Percentiles rank a stretch among this genome's conserved stretches.
Conservation (phyloP, 129 eudicot species). For the Heracleum sosnowskyi region DNA sequence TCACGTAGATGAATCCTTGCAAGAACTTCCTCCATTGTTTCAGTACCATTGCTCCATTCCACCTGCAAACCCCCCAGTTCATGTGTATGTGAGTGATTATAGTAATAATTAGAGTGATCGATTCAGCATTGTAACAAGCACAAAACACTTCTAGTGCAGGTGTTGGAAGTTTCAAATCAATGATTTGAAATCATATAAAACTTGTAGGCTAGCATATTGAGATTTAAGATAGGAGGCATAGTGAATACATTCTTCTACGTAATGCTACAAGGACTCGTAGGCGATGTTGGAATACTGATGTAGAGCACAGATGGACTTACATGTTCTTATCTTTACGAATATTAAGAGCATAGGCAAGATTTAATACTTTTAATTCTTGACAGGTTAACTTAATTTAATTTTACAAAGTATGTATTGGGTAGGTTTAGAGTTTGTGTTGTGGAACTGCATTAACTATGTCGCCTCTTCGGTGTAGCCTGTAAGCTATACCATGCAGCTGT, state of each 20-base stretch:
- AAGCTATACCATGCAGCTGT: no score
- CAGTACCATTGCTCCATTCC: slow-evolving; percentile 77
- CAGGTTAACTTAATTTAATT: not conserved
- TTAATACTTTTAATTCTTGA: not conserved
- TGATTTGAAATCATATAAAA: not conserved
- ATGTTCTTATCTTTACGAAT: not conserved
- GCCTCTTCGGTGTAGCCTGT: not conserved
- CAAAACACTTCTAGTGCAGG: not conserved
- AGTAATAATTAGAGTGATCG: not conserved
- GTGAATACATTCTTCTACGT: not conserved
- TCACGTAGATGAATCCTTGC: slow-evolving; percentile 78
- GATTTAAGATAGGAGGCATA: not conserved
- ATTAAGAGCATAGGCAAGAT: not conserved
- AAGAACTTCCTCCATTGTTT: slow-evolving; percentile 65
- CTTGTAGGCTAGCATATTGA: not conserved
- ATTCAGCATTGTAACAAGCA: not conserved
- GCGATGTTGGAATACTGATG: not conserved
- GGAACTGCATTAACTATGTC: not conserved
- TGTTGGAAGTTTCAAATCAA: not conserved
- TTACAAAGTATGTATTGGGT: not conserved
- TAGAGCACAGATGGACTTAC: not conserved
- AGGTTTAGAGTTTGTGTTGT: not conserved
- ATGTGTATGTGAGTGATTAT: not conserved
- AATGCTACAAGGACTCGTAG: not conserved
- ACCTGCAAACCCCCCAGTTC: slow-evolving; percentile 33